Evolutionary conservation across 768 basidiomycete genomes (phyloP).

Genomic region (Trametes cingulata): DNA sequence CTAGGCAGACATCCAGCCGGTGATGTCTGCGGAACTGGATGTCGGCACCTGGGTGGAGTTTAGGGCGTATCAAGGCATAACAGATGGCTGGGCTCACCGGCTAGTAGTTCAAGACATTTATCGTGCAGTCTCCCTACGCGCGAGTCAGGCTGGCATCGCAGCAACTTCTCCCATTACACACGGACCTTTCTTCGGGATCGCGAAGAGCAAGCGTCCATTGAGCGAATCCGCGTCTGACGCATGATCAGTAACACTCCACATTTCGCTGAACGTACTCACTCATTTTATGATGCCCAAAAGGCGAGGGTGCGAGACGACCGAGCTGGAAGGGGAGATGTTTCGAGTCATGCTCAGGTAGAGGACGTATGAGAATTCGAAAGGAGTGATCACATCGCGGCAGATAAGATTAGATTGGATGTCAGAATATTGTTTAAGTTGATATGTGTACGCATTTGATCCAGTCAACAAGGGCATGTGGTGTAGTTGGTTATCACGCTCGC

Average conservation of each 20-base stretch:
- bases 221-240: constrained; percentile 70
- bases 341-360: constrained; percentile 1
- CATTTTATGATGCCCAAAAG: neutral
- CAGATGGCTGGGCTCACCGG: constrained; percentile 52
- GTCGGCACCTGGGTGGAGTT: constrained; percentile 70
- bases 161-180: neutral
- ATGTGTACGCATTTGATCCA: no score
- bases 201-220: constrained; percentile 86
- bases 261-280: neutral
- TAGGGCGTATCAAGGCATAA: neutral
- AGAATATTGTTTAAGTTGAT: no score
- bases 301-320: neutral
- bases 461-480: neutral
- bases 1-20: constrained; percentile 91
- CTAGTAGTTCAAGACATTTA: constrained; percentile 81
- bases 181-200: constrained; percentile 95
- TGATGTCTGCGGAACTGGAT: constrained; percentile 89
- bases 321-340: neutral
- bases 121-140: constrained; percentile 81
- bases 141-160: neutral
- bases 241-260: neutral
- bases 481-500: no score
- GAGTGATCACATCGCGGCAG: no score
- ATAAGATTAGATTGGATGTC: no score
- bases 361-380: no score